Conservation (phyloP, 805 yeast species). For the Metschnikowia vanudenii region DNA sequence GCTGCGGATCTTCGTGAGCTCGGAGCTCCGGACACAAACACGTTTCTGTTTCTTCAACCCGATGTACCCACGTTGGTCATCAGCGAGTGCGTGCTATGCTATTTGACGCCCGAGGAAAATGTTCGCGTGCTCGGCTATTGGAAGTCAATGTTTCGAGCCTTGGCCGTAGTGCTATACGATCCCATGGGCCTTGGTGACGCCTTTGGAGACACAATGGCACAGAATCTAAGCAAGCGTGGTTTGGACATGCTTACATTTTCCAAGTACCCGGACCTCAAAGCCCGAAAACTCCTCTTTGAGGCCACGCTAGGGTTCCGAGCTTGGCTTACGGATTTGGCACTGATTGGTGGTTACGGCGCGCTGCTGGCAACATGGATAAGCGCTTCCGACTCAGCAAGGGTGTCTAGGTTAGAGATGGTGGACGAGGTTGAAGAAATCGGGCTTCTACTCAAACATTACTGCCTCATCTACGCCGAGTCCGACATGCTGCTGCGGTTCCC, state of each 20-base stretch:
- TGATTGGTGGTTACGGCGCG: slow-evolving; percentile 36
- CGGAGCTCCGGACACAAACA: slow-evolving; percentile 7
- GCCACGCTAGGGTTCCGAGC: slow-evolving; percentile 28
- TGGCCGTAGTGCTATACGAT: slow-evolving; percentile 55
- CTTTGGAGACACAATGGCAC: slow-evolving; percentile 69
- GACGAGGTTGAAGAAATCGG: slow-evolving; percentile 75
- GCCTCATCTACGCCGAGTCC: slow-evolving; percentile 30
- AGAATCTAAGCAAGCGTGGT: slow-evolving; percentile 59
- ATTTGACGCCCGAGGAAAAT: slow-evolving; percentile 53
- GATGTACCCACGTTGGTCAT: slow-evolving; percentile 57
- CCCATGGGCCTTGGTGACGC: slow-evolving; percentile 63
- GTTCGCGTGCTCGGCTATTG: slow-evolving; percentile 45
- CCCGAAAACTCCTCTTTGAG: slow-evolving; percentile 26
- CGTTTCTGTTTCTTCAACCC: slow-evolving; percentile 27
- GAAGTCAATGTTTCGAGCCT: slow-evolving; percentile 26
- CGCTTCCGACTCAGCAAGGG: slow-evolving; percentile 39
- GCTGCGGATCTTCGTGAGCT: slow-evolving; percentile 54
- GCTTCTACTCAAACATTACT: slow-evolving; percentile 61
- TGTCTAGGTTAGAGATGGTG: slow-evolving; percentile 57
- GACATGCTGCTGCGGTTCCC: slow-evolving; percentile 10
- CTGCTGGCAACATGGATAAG: slow-evolving; percentile 41
- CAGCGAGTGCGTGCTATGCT: slow-evolving; percentile 78
- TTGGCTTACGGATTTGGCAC: slow-evolving; percentile 47
- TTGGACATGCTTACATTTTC: slow-evolving; percentile 58
- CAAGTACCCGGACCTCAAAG: slow-evolving; percentile 45